Evolutionary conservation across 2,329 filamentous ascomycete genomes (phyloP), one percentile per base, ranked within the genome.

Genomic region (Gnomoniopsis smithogilvyi): DNA sequence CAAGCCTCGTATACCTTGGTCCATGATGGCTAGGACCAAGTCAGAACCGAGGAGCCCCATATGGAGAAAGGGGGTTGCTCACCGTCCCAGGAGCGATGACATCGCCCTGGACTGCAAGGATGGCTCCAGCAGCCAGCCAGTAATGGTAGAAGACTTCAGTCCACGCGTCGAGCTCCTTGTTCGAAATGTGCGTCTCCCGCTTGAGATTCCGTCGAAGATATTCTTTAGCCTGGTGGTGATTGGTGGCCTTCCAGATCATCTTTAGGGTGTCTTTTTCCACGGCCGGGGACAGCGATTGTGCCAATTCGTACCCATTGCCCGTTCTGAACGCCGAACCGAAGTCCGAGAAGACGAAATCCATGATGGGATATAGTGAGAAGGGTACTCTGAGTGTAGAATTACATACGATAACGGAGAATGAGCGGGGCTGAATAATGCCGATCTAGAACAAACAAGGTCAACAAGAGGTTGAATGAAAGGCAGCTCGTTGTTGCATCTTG

Each of bases 1-100:
- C 95, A 98, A 12, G 87, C 78, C 62, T 92, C 89, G 69, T 96
- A 99, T 0, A 93, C 90, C 57, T 84, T 88, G n/a, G 82, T 82
- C 87, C 91, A 96, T 59, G 90, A 85, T n/a, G 84, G 76, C 66
- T 72, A 56, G 2, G 26, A 10, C 6, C 3, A 1, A 46, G 46
- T 56, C 11, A 56, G 34, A 19, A 15, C 8, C 8, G 34, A 12
- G 6, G 38, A 17, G 8, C 19, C 14, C 4, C 48, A n/a, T 56
- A 22, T 10, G n/a, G 43, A 26, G n/a, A 10, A n/a, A 24, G 30
- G 6, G 15, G 30, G 3, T 12, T 15, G 22, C 54, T 30, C 21
- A 56, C 54, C 19, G 46, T 62, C 53, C 36, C 62, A 52, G 55
- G 66, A 58, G 64, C 71, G 11, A 69, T 21, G n/a, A 59, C 67